These are phyloP conservation scores for Nemania abortiva DNA, from an alignment of 2,329 filamentous ascomycete genomes.

Conservation along the genomic window DNA sequence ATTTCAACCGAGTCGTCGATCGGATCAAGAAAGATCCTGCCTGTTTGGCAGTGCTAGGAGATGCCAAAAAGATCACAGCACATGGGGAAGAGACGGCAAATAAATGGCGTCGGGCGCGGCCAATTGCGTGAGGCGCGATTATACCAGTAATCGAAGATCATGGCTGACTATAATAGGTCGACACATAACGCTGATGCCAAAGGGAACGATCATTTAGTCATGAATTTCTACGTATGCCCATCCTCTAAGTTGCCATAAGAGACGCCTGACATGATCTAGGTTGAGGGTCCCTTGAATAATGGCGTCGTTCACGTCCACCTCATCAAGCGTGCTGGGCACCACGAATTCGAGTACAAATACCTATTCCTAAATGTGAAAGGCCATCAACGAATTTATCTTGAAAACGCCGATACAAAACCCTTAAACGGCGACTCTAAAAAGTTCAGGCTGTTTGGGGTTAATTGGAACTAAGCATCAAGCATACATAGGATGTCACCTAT, in stretches of 20 bases:
- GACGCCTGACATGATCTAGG: conserved; percentile 59
- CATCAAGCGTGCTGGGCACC: conserved; percentile 72
- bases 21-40: conserved; percentile 78
- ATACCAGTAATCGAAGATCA: neutral
- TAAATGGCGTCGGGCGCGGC: conserved; percentile 79
- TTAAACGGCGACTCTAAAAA: conserved; percentile 56
- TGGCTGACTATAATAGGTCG: conserved; percentile 61
- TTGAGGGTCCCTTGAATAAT: conserved; percentile 79
- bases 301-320: conserved; percentile 85
- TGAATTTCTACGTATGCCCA: conserved; percentile 81
- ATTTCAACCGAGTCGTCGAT: conserved; percentile 89
- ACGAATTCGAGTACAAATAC: conserved; percentile 82
- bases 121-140: conserved; percentile 64
- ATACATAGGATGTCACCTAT: neutral
- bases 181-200: conserved; percentile 75
- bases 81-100: conserved; percentile 85
- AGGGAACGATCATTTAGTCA: conserved; percentile 83
- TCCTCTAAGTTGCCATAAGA: neutral
- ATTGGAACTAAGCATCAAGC: conserved; percentile 59
- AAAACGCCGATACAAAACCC: conserved; percentile 65
- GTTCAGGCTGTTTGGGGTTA: conserved; percentile 72
- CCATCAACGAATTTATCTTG: conserved; percentile 73
- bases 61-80: conserved; percentile 79
- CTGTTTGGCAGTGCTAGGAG: conserved; percentile 80
- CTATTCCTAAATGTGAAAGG: conserved; percentile 85